phyloP scores from a whole-genome alignment of 2,329 filamentous ascomycete genomes.

The Aspergillus sp. region DNA sequence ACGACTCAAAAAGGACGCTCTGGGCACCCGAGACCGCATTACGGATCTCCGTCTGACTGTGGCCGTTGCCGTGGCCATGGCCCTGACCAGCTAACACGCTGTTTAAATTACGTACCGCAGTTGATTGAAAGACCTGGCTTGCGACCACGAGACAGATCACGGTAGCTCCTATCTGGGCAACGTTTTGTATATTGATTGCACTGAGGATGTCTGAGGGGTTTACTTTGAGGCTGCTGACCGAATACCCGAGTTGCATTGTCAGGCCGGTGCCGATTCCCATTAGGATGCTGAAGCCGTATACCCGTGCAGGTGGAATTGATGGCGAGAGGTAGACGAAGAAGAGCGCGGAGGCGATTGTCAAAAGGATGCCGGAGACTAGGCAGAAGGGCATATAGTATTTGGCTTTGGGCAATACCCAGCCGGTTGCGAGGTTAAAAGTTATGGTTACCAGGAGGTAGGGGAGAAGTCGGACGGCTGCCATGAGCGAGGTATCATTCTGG shows the following conservation, averaged over 20 bases:
- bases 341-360: neutral
- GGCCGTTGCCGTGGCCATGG: conserved; percentile 24
- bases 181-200: conserved; percentile 16
- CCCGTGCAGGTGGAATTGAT: neutral
- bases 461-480: neutral
- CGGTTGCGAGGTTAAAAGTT: neutral
- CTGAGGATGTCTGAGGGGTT: conserved; percentile 5
- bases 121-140: conserved; percentile 16
- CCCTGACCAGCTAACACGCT: conserved; percentile 22
- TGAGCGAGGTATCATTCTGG: neutral
- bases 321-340: conserved; percentile 12
- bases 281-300: conserved; percentile 20
- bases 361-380: neutral
- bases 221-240: conserved; percentile 21
- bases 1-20: conserved; percentile 30
- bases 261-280: conserved; percentile 20
- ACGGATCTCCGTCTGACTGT: conserved; percentile 27
- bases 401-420: neutral
- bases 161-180: conserved; percentile 20
- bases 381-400: neutral
- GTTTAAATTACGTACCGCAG: conserved; percentile 25
- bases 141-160: conserved; percentile 20
- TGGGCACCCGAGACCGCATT: conserved; percentile 33
- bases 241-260: conserved; percentile 19
- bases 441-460: neutral